Percentiles rank a stretch among this genome's conserved stretches.
Evolutionary conservation across 2,329 filamentous ascomycete species (phyloP).

Genomic region (Trichoderma simmonsii): DNA sequence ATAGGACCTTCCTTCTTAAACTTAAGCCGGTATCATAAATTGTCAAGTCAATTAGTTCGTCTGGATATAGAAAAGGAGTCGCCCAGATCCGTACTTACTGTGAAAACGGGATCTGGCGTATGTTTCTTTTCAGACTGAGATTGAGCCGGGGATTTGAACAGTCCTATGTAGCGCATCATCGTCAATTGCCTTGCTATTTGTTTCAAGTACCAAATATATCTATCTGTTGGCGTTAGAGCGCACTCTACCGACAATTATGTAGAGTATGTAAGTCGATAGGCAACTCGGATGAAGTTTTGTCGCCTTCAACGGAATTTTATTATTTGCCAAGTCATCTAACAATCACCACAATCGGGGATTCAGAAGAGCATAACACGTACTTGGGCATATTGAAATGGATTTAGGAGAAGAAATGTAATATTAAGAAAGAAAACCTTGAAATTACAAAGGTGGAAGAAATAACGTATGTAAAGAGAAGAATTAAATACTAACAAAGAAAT

Average conservation of each 20-base stretch:
- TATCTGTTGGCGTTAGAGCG: background rate
- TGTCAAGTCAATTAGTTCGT: conserved; percentile 42
- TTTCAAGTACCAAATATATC: background rate
- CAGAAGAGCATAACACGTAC: background rate
- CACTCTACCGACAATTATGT: background rate
- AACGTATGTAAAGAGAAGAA: too few species aligned
- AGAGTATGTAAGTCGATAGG: background rate
- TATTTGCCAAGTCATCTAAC: background rate
- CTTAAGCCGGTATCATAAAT: conserved; percentile 29
- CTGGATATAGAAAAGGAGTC: conserved; percentile 53
- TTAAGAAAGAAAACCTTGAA: background rate
- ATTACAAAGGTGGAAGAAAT: background rate
- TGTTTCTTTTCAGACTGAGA: conserved; percentile 26
- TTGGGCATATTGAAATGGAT: background rate
- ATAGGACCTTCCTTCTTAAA: background rate
- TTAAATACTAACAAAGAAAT: too few species aligned
- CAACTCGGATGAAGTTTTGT: background rate
- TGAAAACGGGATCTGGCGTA: conserved; percentile 45
- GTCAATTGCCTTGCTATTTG: background rate
- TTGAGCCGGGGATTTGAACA: conserved; percentile 47
- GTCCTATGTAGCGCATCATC: conserved; percentile 56
- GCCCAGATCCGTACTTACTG: conserved; percentile 57
- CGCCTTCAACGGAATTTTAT: background rate
- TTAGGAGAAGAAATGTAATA: background rate
- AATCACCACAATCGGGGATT: background rate